Evolutionary conservation across 2,329 filamentous ascomycete species (phyloP).

Genomic region (Phialophora chinensis): DNA sequence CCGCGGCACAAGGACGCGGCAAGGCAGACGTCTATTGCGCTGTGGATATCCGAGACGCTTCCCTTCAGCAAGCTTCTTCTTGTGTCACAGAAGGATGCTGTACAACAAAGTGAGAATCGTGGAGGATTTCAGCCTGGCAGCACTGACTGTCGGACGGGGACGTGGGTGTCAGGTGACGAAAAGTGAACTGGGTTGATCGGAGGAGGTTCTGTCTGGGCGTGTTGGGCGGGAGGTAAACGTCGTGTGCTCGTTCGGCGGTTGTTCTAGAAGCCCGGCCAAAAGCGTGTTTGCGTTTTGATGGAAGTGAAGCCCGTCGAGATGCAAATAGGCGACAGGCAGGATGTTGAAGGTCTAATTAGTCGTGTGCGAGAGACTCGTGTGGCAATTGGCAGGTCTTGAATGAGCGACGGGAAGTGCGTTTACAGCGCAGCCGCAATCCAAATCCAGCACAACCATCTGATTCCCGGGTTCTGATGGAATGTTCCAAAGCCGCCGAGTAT

Average conservation of each 20-base stretch:
- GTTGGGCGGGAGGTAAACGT: conserved; percentile 10
- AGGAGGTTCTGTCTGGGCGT: conserved; percentile 11
- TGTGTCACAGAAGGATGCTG: conserved; percentile 35
- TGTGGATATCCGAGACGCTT: conserved; percentile 30
- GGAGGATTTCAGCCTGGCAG: conserved; percentile 1
- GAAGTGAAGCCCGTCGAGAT: conserved; percentile 19
- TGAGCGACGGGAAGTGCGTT: conserved; percentile 23
- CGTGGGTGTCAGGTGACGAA: background rate
- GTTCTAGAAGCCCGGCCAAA: conserved; percentile 26
- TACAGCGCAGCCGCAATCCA: conserved; percentile 17
- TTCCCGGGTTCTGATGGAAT: conserved; percentile 6
- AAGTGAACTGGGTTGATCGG: conserved; percentile 3
- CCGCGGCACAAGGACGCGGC: conserved; percentile 9
- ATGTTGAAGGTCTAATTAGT: conserved; percentile 15
- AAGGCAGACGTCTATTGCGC: conserved; percentile 12
- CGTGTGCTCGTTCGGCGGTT: conserved; percentile 24
- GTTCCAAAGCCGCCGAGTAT: conserved; percentile 1
- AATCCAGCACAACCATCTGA: conserved; percentile 27
- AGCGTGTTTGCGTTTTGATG: conserved; percentile 15
- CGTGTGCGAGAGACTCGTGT: conserved; percentile 11
- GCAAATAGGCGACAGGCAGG: conserved; percentile 13
- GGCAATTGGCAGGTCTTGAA: conserved; percentile 16
- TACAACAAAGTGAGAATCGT: conserved; percentile 25
- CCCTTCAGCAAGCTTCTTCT: conserved; percentile 28
- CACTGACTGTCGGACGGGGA: background rate